Percentiles rank a stretch among this genome's conserved stretches.
Conservation (phyloP, 306 rosid genomes). For the Begonia masoniana region DNA sequence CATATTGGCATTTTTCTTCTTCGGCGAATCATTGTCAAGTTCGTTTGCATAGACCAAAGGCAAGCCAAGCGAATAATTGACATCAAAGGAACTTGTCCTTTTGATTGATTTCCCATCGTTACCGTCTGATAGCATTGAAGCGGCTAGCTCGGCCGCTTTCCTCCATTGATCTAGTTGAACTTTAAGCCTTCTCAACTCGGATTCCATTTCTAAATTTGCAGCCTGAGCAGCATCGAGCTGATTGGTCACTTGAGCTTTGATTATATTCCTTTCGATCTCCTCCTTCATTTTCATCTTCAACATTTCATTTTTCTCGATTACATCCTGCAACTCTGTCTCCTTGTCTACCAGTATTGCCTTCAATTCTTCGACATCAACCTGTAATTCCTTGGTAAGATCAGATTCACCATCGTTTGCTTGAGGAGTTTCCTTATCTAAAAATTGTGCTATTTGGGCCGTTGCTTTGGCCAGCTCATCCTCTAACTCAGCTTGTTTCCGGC, state of each 20-base stretch:
- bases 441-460: slow-evolving; percentile 22
- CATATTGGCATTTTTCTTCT: slow-evolving; percentile 76
- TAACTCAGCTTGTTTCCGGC: slow-evolving; percentile 36
- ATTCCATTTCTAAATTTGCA: slow-evolving; percentile 52
- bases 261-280: slow-evolving; percentile 32
- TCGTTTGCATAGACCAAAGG: slow-evolving; percentile 60
- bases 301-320: slow-evolving; percentile 42
- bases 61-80: slow-evolving; percentile 37
- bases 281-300: slow-evolving; percentile 36
- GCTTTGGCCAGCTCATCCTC: slow-evolving; percentile 33
- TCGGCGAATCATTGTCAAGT: slow-evolving; percentile 65
- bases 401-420: not conserved
- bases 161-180: slow-evolving; percentile 97
- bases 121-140: slow-evolving; percentile 58
- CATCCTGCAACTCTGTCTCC: slow-evolving; percentile 51
- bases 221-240: slow-evolving; percentile 40
- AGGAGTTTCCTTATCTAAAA: slow-evolving; percentile 16
- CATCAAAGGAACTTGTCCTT: slow-evolving; percentile 33
- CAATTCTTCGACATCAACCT: slow-evolving; percentile 17
- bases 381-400: slow-evolving; percentile 28
- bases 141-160: slow-evolving; percentile 91
- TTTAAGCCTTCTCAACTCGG: slow-evolving; percentile 68
- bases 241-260: slow-evolving; percentile 26
- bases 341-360: slow-evolving; percentile 18
- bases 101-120: slow-evolving; percentile 52